A percentile compares a stretch with the other conserved stretches of the same genome.
Evolutionary conservation across 495 filamentous ascomycete species (phyloP).

Genomic region (Hapsidospora chrysogenum): DNA sequence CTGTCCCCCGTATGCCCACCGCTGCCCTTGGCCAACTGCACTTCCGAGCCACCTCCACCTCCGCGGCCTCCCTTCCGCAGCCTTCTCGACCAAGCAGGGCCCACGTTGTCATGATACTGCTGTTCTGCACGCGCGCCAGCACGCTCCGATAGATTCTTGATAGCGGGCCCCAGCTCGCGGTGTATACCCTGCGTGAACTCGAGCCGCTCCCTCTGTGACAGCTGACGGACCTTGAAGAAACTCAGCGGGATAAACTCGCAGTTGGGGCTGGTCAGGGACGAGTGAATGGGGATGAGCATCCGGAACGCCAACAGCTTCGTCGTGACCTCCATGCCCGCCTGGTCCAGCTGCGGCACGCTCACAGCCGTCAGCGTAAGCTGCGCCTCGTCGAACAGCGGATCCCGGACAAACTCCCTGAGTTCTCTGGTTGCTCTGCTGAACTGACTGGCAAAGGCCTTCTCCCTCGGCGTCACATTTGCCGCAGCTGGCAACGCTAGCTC

Average conservation of each 20-base stretch:
- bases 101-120: background rate
- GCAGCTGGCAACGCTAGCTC: slow-evolving; percentile 17
- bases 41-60: background rate
- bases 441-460: slow-evolving; percentile 18
- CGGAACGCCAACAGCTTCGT: slow-evolving; percentile 24
- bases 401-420: slow-evolving; percentile 19
- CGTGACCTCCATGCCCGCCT: slow-evolving; percentile 6
- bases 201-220: slow-evolving; percentile 22
- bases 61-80: no score
- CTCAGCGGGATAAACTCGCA: slow-evolving; percentile 27
- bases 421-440: slow-evolving; percentile 19
- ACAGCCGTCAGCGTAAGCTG: slow-evolving; percentile 18
- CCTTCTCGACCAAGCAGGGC: slow-evolving; percentile 3
- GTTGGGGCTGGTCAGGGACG: slow-evolving; percentile 12
- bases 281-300: slow-evolving; percentile 27
- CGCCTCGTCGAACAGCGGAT: slow-evolving; percentile 26
- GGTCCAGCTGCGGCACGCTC: slow-evolving; percentile 20
- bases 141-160: slow-evolving; percentile 17
- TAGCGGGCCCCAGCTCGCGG: slow-evolving; percentile 23
- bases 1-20: no score
- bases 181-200: slow-evolving; percentile 26
- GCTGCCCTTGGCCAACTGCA: background rate
- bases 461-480: slow-evolving; percentile 6
- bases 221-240: slow-evolving; percentile 33
- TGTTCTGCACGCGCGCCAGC: slow-evolving; percentile 1